Conservation (phyloP, 495 filamentous ascomycete genomes). For the Neurospora sp. region DNA sequence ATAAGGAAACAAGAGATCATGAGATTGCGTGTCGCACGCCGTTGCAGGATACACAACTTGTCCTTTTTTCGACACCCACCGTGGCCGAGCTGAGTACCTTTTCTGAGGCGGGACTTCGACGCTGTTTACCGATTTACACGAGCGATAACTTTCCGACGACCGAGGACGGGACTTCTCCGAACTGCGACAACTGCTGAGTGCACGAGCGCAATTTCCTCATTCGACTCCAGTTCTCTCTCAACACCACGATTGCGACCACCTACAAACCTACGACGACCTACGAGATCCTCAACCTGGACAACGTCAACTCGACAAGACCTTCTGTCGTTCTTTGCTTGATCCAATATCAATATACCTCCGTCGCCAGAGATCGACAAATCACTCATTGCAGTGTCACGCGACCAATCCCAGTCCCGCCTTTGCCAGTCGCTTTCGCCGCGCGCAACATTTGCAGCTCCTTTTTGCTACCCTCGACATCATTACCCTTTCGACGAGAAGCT, state of each 20-base stretch:
- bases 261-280: background rate
- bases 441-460: background rate
- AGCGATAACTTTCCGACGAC: background rate
- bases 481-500: background rate
- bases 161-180: background rate
- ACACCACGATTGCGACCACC: background rate
- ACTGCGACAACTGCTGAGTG: background rate
- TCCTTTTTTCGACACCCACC: slow-evolving; percentile 8
- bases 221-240: background rate
- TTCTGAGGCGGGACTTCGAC: background rate
- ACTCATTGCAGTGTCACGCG: background rate
- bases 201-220: background rate
- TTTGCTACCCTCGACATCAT: background rate
- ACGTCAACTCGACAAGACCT: background rate
- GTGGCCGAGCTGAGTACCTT: slow-evolving; percentile 11
- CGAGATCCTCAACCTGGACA: background rate
- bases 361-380: background rate
- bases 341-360: background rate
- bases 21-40: slow-evolving; percentile 8
- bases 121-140: background rate
- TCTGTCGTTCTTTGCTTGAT: background rate
- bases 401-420: background rate
- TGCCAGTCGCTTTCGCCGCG: background rate
- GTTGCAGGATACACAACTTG: slow-evolving; percentile 7
- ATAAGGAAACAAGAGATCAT: slow-evolving; percentile 15